Evolutionary conservation across 208 protist species (phyloP).

Genomic region (Leishmania gerbilli): DNA sequence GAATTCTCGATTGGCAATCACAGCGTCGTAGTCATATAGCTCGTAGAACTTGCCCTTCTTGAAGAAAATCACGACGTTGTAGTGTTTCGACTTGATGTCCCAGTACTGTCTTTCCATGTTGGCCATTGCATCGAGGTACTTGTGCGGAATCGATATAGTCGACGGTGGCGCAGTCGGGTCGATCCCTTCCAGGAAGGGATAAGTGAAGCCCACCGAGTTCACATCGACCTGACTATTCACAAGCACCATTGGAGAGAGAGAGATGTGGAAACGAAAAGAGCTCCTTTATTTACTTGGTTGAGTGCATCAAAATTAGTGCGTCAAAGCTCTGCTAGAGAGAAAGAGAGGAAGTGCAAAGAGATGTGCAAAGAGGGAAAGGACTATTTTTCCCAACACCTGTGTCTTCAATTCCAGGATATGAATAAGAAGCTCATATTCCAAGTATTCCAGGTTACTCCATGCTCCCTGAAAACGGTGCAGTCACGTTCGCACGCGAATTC

Average conservation of each 20-base stretch:
- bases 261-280: neutral
- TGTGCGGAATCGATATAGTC: slow-evolving; percentile 78
- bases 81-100: slow-evolving; percentile 93
- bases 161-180: slow-evolving; percentile 54
- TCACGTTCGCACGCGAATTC: neutral
- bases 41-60: slow-evolving; percentile 98
- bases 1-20: slow-evolving; percentile 91
- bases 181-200: slow-evolving; percentile 79
- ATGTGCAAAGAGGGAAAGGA: neutral
- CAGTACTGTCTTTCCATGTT: slow-evolving; percentile 96
- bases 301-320: neutral
- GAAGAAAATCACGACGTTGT: slow-evolving; percentile 95
- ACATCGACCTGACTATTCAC: slow-evolving; percentile 19
- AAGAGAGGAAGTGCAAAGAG: neutral
- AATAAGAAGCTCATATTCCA: neutral
- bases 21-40: slow-evolving; percentile 94
- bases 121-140: slow-evolving; percentile 81
- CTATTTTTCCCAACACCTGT: neutral
- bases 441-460: neutral
- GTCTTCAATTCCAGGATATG: neutral
- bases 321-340: neutral
- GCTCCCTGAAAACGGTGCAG: neutral
- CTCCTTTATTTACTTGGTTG: neutral
- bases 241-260: neutral
- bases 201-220: slow-evolving; percentile 58